phyloP scores from a whole-genome alignment of 345 rosid genomes.

The Sonneratia caseolaris region DNA sequence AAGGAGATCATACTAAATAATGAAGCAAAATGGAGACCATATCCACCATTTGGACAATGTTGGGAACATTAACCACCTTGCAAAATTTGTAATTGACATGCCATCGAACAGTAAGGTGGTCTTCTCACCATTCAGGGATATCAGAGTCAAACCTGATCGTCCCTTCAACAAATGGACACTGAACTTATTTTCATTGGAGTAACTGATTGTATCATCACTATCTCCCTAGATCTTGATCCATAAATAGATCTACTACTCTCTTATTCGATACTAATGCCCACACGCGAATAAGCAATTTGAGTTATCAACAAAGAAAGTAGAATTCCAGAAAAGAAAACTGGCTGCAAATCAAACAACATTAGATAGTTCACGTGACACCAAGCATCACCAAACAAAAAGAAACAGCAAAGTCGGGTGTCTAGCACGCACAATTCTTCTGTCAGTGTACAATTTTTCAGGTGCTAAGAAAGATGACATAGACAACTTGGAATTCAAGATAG shows the following conservation, averaged over 20 bases:
- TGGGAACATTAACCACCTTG: too few species aligned
- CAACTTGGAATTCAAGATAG: background rate
- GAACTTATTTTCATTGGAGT: too few species aligned
- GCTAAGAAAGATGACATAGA: background rate
- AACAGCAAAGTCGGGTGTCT: background rate
- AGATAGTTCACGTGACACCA: background rate
- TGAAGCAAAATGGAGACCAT: background rate
- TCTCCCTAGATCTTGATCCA: background rate
- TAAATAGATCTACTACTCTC: background rate
- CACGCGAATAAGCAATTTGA: background rate
- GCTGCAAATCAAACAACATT: background rate
- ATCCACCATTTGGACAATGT: background rate
- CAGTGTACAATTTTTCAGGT: background rate
- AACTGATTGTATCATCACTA: too few species aligned
- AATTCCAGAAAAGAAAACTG: background rate
- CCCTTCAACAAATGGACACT: background rate
- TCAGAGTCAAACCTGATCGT: too few species aligned
- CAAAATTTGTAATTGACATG: too few species aligned
- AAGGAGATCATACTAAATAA: background rate
- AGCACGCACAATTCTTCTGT: background rate
- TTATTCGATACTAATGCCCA: background rate
- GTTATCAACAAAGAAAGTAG: background rate
- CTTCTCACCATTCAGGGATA: too few species aligned
- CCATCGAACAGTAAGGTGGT: too few species aligned
- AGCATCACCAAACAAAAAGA: background rate